Percentiles rank a stretch among this genome's conserved stretches.
Evolutionary conservation across 768 basidiomycete genomes (phyloP).

Genomic region (Hygrocybe punicea): DNA sequence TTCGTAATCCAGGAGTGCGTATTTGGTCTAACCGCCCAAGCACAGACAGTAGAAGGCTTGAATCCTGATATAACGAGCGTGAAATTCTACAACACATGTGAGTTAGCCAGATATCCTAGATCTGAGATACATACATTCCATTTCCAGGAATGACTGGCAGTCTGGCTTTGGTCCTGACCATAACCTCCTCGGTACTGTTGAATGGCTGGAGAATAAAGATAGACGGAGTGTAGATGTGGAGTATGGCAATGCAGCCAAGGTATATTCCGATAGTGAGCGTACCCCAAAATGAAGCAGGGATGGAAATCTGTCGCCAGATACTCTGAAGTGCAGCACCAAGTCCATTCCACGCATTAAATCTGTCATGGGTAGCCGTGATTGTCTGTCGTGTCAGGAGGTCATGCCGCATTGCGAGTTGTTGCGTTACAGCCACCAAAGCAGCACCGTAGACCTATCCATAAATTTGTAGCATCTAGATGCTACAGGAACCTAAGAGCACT

Average conservation of each 20-base stretch:
- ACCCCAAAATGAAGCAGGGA: constrained; percentile 5
- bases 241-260: constrained; percentile 12
- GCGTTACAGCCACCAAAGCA: constrained; percentile 13
- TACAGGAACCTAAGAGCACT: background rate
- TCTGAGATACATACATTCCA: background rate
- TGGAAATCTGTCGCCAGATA: constrained; percentile 19
- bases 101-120: background rate
- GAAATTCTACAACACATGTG: background rate
- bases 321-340: constrained; percentile 18
- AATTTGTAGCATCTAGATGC: background rate
- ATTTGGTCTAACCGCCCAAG: background rate
- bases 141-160: background rate
- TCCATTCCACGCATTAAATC: constrained; percentile 19
- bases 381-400: constrained; percentile 9
- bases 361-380: constrained; percentile 20
- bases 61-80: background rate
- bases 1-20: constrained; percentile 10
- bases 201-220: constrained; percentile 19
- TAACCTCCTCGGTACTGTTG: constrained; percentile 1
- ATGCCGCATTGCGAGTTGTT: constrained; percentile 12
- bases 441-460: constrained; percentile 18
- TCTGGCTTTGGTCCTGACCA: background rate
- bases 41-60: background rate
- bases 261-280: constrained; percentile 11
- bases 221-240: constrained; percentile 24